Evolutionary conservation across 2,329 filamentous ascomycete genomes (phyloP), one percentile per base, ranked within the genome.

Genomic region (Paraphaeosphaeria minitans): DNA sequence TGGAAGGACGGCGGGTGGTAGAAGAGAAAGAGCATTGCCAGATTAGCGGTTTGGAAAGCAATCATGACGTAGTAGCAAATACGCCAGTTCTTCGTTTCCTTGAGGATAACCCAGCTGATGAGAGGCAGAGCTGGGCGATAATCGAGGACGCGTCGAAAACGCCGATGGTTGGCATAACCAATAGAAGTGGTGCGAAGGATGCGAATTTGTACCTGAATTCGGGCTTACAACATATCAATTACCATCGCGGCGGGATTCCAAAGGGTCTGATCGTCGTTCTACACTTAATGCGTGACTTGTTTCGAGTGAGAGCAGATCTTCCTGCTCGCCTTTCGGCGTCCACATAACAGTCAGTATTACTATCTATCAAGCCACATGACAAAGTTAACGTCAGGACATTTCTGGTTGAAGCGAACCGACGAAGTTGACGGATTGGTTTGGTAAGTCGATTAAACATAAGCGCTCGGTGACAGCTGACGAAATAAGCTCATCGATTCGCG

Each of bases 1-100:
- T 66, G 66, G 61, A 75, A 77, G 12, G 73, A 68, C 5, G 76
- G 76, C 7, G 77, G 76, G 39, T 72, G 64, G 59, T 78, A 78
- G 62, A 77, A 71, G 57, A 71, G 62, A 16, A 61, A 57, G 4
- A 73, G 62, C 5, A 72, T 47, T 2, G 50, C 51, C 4, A 72
- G 58, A 22, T 71, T 71, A 42, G 71, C 58, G 10, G 54, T 55
- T 52, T 75, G 68, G 53, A 74, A 69, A 3, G 59, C 72, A 27
- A 75, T 75, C 66, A 76, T 75, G 22, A 70, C 55, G 56, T 76
- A 77, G 51, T 72, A 73, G 16, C 63, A 64, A 10, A 67, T 70
- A 0, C 70, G 64, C 71, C 70, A 72, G 31, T 68, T 71, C 0
- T 47, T 48, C 3, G 70, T 73, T 2, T 71, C 41, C 47, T 69